Evolutionary conservation across 2,329 filamentous ascomycete genomes (phyloP).

Genomic region (Penicillium sp.): DNA sequence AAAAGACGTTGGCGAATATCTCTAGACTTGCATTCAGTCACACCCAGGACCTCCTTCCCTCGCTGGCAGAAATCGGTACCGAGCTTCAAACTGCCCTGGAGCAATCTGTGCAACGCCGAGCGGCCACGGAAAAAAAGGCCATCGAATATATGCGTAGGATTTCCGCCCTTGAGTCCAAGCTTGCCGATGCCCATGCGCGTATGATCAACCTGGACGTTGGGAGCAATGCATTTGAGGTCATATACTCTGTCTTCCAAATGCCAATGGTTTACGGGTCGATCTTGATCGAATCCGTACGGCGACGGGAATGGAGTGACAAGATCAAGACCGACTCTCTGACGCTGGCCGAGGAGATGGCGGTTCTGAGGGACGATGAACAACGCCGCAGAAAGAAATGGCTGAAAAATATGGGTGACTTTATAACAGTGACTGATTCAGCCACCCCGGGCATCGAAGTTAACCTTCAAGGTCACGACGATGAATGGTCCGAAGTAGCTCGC

Average conservation of each 20-base stretch:
- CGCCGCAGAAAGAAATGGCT: slow-evolving; percentile 87
- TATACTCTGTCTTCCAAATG: slow-evolving; percentile 75
- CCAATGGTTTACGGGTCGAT: slow-evolving; percentile 89
- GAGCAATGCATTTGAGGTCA: slow-evolving; percentile 73
- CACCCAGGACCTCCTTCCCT: slow-evolving; percentile 61
- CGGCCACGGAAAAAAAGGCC: slow-evolving; percentile 62
- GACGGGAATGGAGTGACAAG: slow-evolving; percentile 88
- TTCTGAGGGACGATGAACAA: slow-evolving; percentile 88
- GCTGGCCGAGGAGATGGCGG: slow-evolving; percentile 85
- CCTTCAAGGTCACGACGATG: slow-evolving; percentile 70
- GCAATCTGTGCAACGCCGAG: slow-evolving; percentile 60
- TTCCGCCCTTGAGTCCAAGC: slow-evolving; percentile 70
- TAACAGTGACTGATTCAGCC: slow-evolving; percentile 62
- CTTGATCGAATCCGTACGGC: slow-evolving; percentile 76
- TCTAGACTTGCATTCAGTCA: slow-evolving; percentile 63
- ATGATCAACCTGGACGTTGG: slow-evolving; percentile 70
- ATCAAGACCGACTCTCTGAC: slow-evolving; percentile 82
- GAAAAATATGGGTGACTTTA: slow-evolving; percentile 72
- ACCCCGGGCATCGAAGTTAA: slow-evolving; percentile 81
- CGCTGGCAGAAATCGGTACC: slow-evolving; percentile 53
- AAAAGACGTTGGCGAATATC: slow-evolving; percentile 60
- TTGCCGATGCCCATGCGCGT: slow-evolving; percentile 67
- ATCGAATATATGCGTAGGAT: slow-evolving; percentile 77
- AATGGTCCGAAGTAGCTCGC: slow-evolving; percentile 74
- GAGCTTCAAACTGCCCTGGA: slow-evolving; percentile 53